Evolutionary conservation across 306 rosid species (phyloP), one percentile per base, ranked within the genome.

Genomic region (Cicer cuneatum): DNA sequence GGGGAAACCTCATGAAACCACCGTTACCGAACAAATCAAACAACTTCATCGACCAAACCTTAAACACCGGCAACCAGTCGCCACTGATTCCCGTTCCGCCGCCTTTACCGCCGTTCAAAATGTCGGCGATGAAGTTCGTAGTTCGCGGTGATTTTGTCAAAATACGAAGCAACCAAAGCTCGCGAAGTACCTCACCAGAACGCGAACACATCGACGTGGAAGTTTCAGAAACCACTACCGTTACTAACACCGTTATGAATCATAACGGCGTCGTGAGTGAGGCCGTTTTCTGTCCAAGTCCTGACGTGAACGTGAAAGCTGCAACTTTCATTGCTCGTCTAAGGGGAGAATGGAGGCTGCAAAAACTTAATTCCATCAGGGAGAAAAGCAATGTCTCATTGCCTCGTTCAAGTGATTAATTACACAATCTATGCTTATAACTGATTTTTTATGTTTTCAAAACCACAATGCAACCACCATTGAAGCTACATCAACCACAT

Each of bases 211-310:
- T 58, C 38, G 75, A 72, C 10, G 49, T 37, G 21, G 75, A 72
- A 33, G 49, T 43, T 15, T 37, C 86, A 11, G 73, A 76, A 58
- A 67, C 53, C 7, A 56, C 38, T 39, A 13, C 59, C 41, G 19
- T 10, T 33, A 57, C 41, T 5, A 62, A 12, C 13, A 4, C 60
- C 24, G 63, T 15, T 18, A 68, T 1, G 35, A 80, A 79, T 2
- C 46, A 39, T 63, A 85, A 72, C 68, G 78, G 83, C 45, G 79
- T 81, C 4, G 60, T 58, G 6, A 66, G 33, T 61, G 85, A 72
- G 61, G 0, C 90, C n/a, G 78, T 78, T 18, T 81, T 83, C 80
- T 94, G 97, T 68, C 88, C 97, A 4, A 94, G 99, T 81, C 99
- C 96, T 5, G 96, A 94, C 35, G 97, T 92, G 19, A 87, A 94